These are phyloP conservation scores for Mortierella sp. DNA, from an alignment of 371 early-diverging fungal species.

Conservation along the genomic window DNA sequence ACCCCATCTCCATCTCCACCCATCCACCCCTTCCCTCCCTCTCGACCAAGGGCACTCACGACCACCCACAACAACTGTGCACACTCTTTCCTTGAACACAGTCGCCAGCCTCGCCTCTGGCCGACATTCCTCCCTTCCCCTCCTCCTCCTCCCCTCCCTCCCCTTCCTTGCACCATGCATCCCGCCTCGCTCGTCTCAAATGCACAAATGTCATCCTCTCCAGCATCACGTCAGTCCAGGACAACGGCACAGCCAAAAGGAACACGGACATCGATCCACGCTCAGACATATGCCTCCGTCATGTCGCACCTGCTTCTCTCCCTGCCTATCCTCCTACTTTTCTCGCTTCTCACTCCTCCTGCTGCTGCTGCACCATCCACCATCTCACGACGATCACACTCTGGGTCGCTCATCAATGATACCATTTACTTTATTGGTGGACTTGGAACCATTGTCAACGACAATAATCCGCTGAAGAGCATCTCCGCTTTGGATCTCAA, in stretches of 20 bases:
- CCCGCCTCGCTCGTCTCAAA: background rate
- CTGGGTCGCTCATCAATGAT: constrained; percentile 20
- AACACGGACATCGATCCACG: background rate
- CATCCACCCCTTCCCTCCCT: background rate
- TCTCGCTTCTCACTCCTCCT: constrained; percentile 7
- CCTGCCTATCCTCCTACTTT: background rate
- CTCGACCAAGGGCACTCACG: background rate
- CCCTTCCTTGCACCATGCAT: background rate
- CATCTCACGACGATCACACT: constrained; percentile 16
- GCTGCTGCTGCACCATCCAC: constrained; percentile 2
- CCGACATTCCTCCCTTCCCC: background rate
- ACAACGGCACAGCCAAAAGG: background rate
- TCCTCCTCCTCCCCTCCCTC: background rate
- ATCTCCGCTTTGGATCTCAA: constrained; percentile 24
- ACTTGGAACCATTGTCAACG: background rate
- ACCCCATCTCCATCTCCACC: background rate
- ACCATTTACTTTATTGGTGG: constrained; percentile 44
- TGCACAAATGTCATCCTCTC: background rate
- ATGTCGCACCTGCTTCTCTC: background rate
- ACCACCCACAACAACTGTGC: background rate
- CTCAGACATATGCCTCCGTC: background rate
- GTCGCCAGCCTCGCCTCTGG: no score
- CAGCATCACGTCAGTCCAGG: background rate
- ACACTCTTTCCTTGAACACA: background rate
- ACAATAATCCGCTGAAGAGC: constrained; percentile 6